A percentile compares a stretch with the other conserved stretches of the same genome.
Evolutionary conservation across 371 early-diverging fungal species (phyloP).

Genomic region (Caulochytrium protostelioides): DNA sequence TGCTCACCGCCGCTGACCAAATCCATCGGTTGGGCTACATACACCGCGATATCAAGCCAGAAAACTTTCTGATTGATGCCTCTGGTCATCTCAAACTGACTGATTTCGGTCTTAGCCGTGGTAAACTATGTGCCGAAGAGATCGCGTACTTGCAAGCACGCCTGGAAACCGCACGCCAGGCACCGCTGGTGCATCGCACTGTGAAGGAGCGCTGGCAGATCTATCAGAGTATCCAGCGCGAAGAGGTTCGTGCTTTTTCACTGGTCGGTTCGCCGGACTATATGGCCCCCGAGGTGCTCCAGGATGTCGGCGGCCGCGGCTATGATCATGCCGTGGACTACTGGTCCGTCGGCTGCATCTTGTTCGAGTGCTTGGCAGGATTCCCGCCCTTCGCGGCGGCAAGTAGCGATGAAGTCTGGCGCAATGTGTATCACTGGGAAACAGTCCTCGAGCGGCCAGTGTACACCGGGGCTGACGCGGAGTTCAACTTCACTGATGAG

Average conservation of each 20-base stretch:
- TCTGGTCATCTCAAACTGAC: slow-evolving; percentile 54
- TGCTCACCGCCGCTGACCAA: slow-evolving; percentile 35
- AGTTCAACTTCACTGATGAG: slow-evolving; percentile 43
- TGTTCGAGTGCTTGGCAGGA: slow-evolving; percentile 61
- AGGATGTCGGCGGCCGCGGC: slow-evolving; percentile 18
- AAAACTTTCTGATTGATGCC: slow-evolving; percentile 61
- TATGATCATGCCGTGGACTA: slow-evolving; percentile 64
- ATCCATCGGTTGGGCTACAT: slow-evolving; percentile 48
- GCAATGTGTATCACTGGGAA: slow-evolving; percentile 60
- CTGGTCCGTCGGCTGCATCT: slow-evolving; percentile 74
- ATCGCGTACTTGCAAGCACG: slow-evolving; percentile 13
- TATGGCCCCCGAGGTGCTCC: slow-evolving; percentile 53
- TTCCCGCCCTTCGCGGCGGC: slow-evolving; percentile 60
- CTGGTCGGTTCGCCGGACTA: slow-evolving; percentile 64
- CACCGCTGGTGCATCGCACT: slow-evolving; percentile 19
- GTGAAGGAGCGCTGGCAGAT: slow-evolving; percentile 28
- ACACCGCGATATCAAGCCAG: slow-evolving; percentile 65
- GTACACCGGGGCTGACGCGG: slow-evolving; percentile 45
- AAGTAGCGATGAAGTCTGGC: slow-evolving; percentile 51
- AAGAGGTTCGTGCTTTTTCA: slow-evolving; percentile 29
- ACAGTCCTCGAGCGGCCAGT: slow-evolving; percentile 44
- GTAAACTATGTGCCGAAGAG: slow-evolving; percentile 32
- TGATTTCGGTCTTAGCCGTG: slow-evolving; percentile 81
- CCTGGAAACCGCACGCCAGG: slow-evolving; percentile 32
- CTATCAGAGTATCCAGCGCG: slow-evolving; percentile 12